A percentile compares a stretch with the other conserved stretches of the same genome.
phyloP scores from a whole-genome alignment of 2,329 filamentous ascomycete genomes.

The Volutella citrinella region DNA sequence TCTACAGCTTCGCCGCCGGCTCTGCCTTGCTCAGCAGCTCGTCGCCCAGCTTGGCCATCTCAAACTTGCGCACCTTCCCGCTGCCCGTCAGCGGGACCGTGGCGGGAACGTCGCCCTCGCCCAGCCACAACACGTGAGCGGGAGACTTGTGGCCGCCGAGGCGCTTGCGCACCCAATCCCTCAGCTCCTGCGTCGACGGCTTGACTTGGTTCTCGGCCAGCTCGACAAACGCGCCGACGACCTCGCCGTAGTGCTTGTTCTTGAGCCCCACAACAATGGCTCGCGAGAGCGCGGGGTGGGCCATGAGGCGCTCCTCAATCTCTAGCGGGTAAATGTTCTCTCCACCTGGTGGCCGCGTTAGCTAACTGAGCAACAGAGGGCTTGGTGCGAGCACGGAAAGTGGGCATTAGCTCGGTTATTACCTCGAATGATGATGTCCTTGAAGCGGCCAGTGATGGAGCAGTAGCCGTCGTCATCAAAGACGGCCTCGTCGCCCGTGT shows the following conservation, averaged over 20 bases:
- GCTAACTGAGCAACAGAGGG: too few species aligned
- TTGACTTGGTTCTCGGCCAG: constrained; percentile 32
- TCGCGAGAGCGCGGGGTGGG: constrained; percentile 58
- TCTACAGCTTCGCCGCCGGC: constrained; percentile 44
- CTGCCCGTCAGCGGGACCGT: constrained; percentile 66
- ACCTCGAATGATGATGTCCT: constrained; percentile 77
- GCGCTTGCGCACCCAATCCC: constrained; percentile 58
- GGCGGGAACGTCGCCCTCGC: constrained; percentile 53
- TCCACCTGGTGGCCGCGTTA: constrained; percentile 48
- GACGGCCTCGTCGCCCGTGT: constrained; percentile 68
- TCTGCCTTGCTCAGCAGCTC: constrained; percentile 50
- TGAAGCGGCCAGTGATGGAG: constrained; percentile 71
- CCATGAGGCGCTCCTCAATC: constrained; percentile 69
- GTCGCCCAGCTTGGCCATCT: constrained; percentile 56
- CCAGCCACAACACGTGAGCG: constrained; percentile 73
- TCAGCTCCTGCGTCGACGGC: constrained; percentile 53
- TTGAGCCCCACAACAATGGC: constrained; percentile 69
- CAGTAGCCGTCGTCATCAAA: constrained; percentile 69
- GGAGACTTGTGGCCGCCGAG: constrained; percentile 69
- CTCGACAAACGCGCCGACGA: constrained; percentile 64
- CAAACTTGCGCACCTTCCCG: constrained; percentile 68
- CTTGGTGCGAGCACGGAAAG: constrained; percentile 12
- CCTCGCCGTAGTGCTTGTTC: constrained; percentile 70
- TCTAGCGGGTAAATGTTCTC: constrained; percentile 74
- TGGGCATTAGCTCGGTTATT: constrained; percentile 12